Evolutionary conservation across 495 filamentous ascomycete genomes (phyloP).

Genomic region (Penicillium samsonianum): DNA sequence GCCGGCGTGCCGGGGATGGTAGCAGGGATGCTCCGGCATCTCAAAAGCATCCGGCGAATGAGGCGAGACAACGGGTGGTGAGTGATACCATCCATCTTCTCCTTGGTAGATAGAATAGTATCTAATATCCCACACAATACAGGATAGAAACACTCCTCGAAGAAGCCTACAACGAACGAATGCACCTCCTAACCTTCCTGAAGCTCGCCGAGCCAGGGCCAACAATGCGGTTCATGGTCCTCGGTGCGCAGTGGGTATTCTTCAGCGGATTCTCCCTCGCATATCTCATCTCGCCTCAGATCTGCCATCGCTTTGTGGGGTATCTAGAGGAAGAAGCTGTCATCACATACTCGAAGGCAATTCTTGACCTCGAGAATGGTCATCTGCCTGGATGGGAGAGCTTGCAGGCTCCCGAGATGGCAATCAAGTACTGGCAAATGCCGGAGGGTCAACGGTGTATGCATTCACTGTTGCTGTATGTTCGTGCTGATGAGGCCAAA

Average conservation of each 20-base stretch:
- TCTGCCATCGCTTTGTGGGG: constrained; percentile 91
- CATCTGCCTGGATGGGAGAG: constrained; percentile 76
- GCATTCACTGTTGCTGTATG: constrained; percentile 78
- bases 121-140: neutral
- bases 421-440: constrained; percentile 85
- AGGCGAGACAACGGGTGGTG: constrained; percentile 84
- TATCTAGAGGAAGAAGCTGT: constrained; percentile 96
- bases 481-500: constrained; percentile 88
- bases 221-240: constrained; percentile 82
- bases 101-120: neutral
- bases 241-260: constrained; percentile 80
- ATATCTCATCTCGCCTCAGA: constrained; percentile 84
- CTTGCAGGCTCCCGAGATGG: constrained; percentile 79
- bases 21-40: constrained; percentile 79
- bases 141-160: constrained; percentile 81
- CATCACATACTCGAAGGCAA: constrained; percentile 82
- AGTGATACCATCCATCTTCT: neutral
- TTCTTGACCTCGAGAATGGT: constrained; percentile 79
- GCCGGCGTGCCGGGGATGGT: constrained; percentile 92
- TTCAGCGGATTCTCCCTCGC: constrained; percentile 88
- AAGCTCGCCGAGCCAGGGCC: constrained; percentile 81
- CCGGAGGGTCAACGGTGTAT: constrained; percentile 78
- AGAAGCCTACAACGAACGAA: constrained; percentile 90
- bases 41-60: constrained; percentile 71
- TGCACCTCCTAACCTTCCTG: constrained; percentile 91